A percentile compares a stretch with the other conserved stretches of the same genome.
These are phyloP conservation scores for Tilletia caries DNA, from an alignment of 1,284 basidiomycete genomes.

Conservation along the genomic window DNA sequence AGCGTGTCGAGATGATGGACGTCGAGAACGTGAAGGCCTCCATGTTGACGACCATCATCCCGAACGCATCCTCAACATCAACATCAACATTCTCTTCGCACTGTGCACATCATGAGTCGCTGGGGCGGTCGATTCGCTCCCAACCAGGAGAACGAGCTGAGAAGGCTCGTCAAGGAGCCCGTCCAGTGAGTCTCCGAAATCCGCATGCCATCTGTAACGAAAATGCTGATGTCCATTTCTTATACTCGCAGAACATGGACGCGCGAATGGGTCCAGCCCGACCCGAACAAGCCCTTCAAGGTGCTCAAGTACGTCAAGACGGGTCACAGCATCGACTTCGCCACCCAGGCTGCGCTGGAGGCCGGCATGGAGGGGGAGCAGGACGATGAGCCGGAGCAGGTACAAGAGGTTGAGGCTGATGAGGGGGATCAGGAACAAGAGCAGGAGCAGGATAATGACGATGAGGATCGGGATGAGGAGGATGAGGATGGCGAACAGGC, in stretches of 20 bases:
- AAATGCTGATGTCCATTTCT: not conserved
- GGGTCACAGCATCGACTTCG: constrained; percentile 4
- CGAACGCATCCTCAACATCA: not conserved
- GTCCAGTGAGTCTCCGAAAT: constrained; percentile 12
- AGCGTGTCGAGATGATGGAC: too few relatives aligned
- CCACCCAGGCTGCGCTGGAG: not conserved
- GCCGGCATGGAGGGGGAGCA: not conserved
- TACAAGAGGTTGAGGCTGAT: not conserved
- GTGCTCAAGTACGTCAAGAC: constrained; percentile 14
- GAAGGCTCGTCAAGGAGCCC: constrained; percentile 10
- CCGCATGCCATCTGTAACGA: not conserved
- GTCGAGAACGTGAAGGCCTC: too few relatives aligned
- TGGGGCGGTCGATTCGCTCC: constrained; percentile 7
- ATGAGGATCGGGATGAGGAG: not conserved
- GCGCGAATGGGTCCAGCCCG: constrained; percentile 7
- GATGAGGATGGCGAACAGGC: not conserved
- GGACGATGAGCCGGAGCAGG: constrained; percentile 1
- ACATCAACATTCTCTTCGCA: too few relatives aligned
- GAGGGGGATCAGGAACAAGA: not conserved
- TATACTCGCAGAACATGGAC: not conserved
- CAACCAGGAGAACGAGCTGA: constrained; percentile 13
- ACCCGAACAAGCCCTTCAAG: constrained; percentile 8
- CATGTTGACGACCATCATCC: not conserved
- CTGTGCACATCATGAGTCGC: not conserved
- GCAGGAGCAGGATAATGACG: not conserved